These are phyloP conservation scores for Aspergillus nomiae DNA, from an alignment of 2,329 filamentous ascomycete species.

Conservation along the genomic window DNA sequence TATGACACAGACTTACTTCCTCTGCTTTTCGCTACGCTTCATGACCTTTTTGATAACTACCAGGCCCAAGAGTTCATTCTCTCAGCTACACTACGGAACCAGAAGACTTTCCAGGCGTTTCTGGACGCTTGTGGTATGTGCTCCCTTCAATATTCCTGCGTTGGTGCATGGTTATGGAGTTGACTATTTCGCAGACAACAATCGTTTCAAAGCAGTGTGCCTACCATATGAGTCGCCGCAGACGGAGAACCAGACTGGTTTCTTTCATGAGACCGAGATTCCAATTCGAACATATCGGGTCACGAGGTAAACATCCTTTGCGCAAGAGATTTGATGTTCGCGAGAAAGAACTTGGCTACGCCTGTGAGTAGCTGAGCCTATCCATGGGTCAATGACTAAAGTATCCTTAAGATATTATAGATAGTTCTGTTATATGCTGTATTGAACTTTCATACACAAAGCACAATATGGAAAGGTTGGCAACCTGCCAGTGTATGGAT, in stretches of 20 bases:
- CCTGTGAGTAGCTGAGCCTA: background rate
- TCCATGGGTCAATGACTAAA: background rate
- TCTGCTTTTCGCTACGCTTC: conserved; percentile 58
- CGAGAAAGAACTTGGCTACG: background rate
- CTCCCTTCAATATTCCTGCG: background rate
- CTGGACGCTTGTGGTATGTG: conserved; percentile 59
- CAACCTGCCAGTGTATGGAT: background rate
- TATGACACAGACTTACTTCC: conserved; percentile 62
- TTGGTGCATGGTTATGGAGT: background rate
- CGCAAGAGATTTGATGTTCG: background rate
- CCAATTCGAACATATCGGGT: conserved; percentile 43
- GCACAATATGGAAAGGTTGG: background rate
- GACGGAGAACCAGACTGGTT: conserved; percentile 46
- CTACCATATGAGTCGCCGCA: conserved; percentile 47
- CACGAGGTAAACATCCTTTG: conserved; percentile 11
- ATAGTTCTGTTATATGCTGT: background rate
- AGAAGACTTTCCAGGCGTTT: conserved; percentile 63
- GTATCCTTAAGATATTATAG: background rate
- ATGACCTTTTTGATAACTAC: conserved; percentile 58
- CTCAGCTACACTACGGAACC: conserved; percentile 63
- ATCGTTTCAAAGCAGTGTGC: conserved; percentile 39
- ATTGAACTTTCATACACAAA: background rate
- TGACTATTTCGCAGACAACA: conserved; percentile 27
- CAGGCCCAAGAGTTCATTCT: conserved; percentile 57
- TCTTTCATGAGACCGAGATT: conserved; percentile 49